These are phyloP conservation scores for Arthrobotrys sphaeroides DNA, from an alignment of 2,329 filamentous ascomycete genomes.

Conservation along the genomic window DNA sequence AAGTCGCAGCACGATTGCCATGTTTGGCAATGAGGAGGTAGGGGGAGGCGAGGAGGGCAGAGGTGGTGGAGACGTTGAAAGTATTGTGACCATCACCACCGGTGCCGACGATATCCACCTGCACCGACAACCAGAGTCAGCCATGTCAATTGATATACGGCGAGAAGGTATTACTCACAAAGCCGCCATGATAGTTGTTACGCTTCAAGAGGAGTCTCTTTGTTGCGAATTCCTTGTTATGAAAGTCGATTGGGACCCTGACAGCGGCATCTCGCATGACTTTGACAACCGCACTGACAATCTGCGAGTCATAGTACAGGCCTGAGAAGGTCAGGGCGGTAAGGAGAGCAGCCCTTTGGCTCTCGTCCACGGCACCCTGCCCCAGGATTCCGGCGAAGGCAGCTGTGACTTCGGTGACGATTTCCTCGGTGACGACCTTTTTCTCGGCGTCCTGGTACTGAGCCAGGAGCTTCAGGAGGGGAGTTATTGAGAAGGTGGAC, in stretches of 20 bases:
- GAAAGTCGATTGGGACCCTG: constrained; percentile 71
- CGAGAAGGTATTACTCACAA: constrained; percentile 69
- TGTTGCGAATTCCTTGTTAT: constrained; percentile 65
- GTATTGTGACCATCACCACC: constrained; percentile 96
- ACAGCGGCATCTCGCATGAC: constrained; percentile 85
- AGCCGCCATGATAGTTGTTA: constrained; percentile 80
- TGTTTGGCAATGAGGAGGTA: constrained; percentile 90
- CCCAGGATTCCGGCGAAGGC: constrained; percentile 33
- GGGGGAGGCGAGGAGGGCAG: constrained; percentile 88
- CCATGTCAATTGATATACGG: not conserved
- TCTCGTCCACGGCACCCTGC: constrained; percentile 61
- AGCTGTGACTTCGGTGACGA: constrained; percentile 18
- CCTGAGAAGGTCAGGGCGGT: constrained; percentile 92
- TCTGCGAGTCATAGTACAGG: constrained; percentile 82
- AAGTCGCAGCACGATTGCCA: constrained; percentile 93
- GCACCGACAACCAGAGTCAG: not conserved
- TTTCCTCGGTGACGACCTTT: constrained; percentile 10
- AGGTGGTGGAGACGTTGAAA: constrained; percentile 96
- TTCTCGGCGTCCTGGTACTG: constrained; percentile 36
- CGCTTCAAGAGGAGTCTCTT: constrained; percentile 70
- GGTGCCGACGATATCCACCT: constrained; percentile 95
- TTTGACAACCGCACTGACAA: constrained; percentile 83
- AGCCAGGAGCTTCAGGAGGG: constrained; percentile 46
- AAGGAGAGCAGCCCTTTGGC: constrained; percentile 85
- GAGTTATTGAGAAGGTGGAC: constrained; percentile 31